Evolutionary conservation across 2,329 filamentous ascomycete genomes (phyloP).

Genomic region (Colletotrichum sp.): DNA sequence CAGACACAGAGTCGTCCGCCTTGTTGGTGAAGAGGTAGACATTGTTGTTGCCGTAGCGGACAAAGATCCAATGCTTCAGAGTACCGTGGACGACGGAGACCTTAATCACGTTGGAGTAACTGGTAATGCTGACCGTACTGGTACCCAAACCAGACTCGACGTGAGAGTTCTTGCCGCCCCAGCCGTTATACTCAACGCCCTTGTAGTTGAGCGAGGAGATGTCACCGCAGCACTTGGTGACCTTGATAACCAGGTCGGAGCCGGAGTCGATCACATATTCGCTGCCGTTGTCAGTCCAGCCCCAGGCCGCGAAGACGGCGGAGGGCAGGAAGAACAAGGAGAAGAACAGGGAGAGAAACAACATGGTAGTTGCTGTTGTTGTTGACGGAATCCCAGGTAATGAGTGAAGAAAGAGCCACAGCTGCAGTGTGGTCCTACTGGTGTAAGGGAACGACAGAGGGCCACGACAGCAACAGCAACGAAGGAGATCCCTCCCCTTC

Average conservation of each 20-base stretch:
- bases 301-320: conserved; percentile 39
- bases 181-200: conserved; percentile 36
- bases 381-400: not conserved
- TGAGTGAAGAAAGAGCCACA: not conserved
- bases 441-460: not conserved
- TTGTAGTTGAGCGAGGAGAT: conserved; percentile 37
- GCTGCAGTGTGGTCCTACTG: not conserved
- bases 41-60: conserved; percentile 40
- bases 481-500: not conserved
- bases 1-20: conserved; percentile 39
- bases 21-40: conserved; percentile 49
- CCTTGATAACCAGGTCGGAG: conserved; percentile 35
- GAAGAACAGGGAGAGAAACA: conserved; percentile 29
- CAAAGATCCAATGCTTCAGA: conserved; percentile 35
- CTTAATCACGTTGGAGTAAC: conserved; percentile 35
- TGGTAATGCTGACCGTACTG: conserved; percentile 34
- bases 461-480: not conserved
- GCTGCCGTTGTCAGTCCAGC: conserved; percentile 40
- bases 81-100: conserved; percentile 37
- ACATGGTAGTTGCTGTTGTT: conserved; percentile 21
- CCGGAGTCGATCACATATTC: conserved; percentile 43
- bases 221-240: conserved; percentile 38
- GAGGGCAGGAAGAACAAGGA: conserved; percentile 30
- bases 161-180: conserved; percentile 32
- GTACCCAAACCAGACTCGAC: conserved; percentile 35